phyloP scores from a whole-genome alignment of 2,329 filamentous ascomycete genomes.

The Clonostachys sp. region DNA sequence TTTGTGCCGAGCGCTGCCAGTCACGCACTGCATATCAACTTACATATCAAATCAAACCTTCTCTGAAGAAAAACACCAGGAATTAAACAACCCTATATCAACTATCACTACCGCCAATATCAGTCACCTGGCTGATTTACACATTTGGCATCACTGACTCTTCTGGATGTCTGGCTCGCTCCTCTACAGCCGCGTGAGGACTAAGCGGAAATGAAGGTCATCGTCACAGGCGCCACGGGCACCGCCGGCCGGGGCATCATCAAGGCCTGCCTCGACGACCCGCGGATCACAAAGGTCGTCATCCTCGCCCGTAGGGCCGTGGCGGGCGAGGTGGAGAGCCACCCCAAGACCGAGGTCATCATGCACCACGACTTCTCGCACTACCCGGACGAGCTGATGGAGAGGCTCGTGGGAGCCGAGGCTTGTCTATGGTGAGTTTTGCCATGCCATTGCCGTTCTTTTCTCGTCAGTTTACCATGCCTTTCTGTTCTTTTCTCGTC shows the following conservation, averaged over 20 bases:
- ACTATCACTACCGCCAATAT: background rate
- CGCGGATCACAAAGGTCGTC: conserved; percentile 44
- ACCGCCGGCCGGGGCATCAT: conserved; percentile 50
- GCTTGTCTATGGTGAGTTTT: conserved; percentile 59
- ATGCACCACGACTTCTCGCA: conserved; percentile 47
- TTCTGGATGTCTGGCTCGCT: background rate
- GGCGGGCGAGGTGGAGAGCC: conserved; percentile 29
- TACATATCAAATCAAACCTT: too few species aligned
- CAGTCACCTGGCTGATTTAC: too few species aligned
- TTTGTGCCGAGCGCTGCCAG: too few species aligned
- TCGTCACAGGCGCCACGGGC: conserved; percentile 55
- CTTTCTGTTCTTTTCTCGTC: background rate
- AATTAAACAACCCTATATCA: background rate
- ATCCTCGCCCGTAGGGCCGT: conserved; percentile 44
- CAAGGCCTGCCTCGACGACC: conserved; percentile 40
- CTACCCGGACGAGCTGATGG: conserved; percentile 34
- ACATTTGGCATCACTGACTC: too few species aligned
- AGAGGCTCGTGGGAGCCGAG: conserved; percentile 42
- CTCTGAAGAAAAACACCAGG: background rate
- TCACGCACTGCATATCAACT: too few species aligned
- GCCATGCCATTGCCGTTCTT: background rate
- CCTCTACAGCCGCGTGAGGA: too few species aligned
- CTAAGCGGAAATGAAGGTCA: conserved; percentile 45
- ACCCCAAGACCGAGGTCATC: conserved; percentile 44
- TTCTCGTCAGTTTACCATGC: background rate